These are phyloP conservation scores for Fusarium protoensiforme DNA, from an alignment of 2,329 filamentous ascomycete genomes.

Conservation along the genomic window DNA sequence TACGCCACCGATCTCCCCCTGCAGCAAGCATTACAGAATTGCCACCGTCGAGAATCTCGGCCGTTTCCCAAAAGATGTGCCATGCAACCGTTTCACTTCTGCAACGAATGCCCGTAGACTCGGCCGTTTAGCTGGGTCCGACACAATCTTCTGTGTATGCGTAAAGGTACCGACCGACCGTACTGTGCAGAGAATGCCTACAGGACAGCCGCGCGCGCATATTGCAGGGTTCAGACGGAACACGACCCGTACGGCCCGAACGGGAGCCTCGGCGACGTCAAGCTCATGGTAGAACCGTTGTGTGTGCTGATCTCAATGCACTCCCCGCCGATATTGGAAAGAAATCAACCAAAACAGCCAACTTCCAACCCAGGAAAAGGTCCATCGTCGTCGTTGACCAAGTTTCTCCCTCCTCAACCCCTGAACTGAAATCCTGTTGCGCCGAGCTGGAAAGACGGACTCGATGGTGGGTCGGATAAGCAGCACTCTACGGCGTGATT, in stretches of 20 bases:
- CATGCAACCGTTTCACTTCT: constrained; percentile 6
- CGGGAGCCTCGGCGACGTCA: neutral
- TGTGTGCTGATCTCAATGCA: constrained; percentile 21
- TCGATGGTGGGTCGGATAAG: constrained; percentile 32
- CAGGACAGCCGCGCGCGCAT: neutral
- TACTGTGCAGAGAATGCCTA: neutral
- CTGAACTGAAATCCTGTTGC: constrained; percentile 10
- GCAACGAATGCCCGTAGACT: neutral
- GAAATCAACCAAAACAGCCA: neutral
- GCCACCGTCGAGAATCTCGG: constrained; percentile 7
- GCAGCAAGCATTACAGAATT: constrained; percentile 5
- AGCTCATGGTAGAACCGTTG: neutral
- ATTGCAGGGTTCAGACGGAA: constrained; percentile 25
- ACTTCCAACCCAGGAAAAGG: neutral
- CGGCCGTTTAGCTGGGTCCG: neutral
- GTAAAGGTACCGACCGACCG: constrained; percentile 1
- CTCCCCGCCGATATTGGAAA: constrained; percentile 1
- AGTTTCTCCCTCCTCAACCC: constrained; percentile 7
- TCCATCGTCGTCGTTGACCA: neutral
- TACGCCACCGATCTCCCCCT: constrained; percentile 32
- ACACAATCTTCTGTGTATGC: constrained; percentile 11
- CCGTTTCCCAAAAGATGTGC: neutral
- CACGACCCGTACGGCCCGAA: constrained; percentile 25
- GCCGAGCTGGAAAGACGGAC: neutral
- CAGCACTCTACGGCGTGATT: constrained; percentile 38